A percentile compares a stretch with the other conserved stretches of the same genome.
These are phyloP conservation scores for Phallus indusiatus DNA, from an alignment of 768 basidiomycete genomes.

Conservation along the genomic window DNA sequence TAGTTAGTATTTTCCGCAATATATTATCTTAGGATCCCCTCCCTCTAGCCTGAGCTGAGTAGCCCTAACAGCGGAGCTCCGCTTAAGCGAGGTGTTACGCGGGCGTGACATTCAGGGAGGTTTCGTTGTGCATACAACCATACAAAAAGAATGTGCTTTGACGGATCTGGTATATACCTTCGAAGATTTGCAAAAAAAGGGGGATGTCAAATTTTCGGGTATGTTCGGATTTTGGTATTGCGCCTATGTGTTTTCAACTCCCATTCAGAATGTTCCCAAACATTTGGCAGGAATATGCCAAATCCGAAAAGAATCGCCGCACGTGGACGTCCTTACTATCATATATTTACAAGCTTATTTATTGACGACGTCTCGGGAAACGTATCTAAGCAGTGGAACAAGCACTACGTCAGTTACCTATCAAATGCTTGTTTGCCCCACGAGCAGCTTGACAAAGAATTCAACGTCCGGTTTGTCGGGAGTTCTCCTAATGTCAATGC, in stretches of 20 bases:
- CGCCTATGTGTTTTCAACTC: not conserved
- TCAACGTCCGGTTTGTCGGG: conserved; percentile 20
- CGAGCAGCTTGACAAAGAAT: conserved; percentile 24
- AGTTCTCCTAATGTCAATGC: conserved; percentile 26
- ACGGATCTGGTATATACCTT: too few species aligned
- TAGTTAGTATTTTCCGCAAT: too few species aligned
- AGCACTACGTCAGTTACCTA: conserved; percentile 25
- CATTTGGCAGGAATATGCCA: conserved; percentile 14
- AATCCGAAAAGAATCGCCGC: conserved; percentile 15
- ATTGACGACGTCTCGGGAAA: conserved; percentile 30
- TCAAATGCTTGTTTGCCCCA: conserved; percentile 23
- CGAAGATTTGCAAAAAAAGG: too few species aligned
- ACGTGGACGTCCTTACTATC: conserved; percentile 15
- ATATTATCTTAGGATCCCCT: too few species aligned
- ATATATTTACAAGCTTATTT: conserved; percentile 22
- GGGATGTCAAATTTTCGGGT: too few species aligned
- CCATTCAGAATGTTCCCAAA: conserved; percentile 1
- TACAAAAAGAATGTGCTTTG: too few species aligned
- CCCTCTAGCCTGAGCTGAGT: too few species aligned
- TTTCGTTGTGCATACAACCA: too few species aligned
- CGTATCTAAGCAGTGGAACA: conserved; percentile 29
- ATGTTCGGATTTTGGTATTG: not conserved
- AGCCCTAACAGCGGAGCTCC: too few species aligned
- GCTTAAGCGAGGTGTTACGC: too few species aligned
- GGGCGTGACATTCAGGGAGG: too few species aligned